A percentile compares a stretch with the other conserved stretches of the same genome.
phyloP scores from a whole-genome alignment of 176 grass and related monocot genomes.

The Rhynchospora breviuscula region DNA sequence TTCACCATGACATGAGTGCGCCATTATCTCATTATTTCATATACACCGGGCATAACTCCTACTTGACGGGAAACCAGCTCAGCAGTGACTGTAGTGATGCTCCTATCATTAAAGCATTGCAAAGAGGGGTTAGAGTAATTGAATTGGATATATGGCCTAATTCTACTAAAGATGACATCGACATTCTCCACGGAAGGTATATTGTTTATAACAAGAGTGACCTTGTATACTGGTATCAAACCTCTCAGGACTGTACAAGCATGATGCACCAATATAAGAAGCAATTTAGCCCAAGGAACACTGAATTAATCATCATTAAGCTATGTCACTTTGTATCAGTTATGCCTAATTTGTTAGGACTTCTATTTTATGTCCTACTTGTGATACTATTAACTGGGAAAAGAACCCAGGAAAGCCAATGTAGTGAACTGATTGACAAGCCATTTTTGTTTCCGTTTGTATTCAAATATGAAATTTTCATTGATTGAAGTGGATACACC shows the following conservation, averaged over 20 bases:
- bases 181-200: conserved; percentile 96
- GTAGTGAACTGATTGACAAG: background rate
- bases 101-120: conserved; percentile 90
- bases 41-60: conserved; percentile 96
- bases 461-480: background rate
- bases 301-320: background rate
- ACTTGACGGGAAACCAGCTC: conserved; percentile 91
- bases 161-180: conserved; percentile 82
- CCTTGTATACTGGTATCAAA: background rate
- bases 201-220: background rate
- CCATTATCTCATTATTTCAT: conserved; percentile 92
- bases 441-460: conserved; percentile 3
- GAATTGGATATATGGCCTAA: conserved; percentile 98
- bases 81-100: conserved; percentile 96
- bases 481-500: background rate
- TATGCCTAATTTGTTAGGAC: background rate
- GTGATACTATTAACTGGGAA: background rate
- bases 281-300: background rate
- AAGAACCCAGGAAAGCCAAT: background rate
- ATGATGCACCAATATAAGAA: background rate
- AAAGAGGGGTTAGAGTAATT: conserved; percentile 87
- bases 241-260: background rate
- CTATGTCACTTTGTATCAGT: background rate
- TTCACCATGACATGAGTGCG: conserved; percentile 86
- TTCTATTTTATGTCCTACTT: background rate